phyloP scores from a whole-genome alignment of 331 rosid genomes.

The Pyrus hybrid region DNA sequence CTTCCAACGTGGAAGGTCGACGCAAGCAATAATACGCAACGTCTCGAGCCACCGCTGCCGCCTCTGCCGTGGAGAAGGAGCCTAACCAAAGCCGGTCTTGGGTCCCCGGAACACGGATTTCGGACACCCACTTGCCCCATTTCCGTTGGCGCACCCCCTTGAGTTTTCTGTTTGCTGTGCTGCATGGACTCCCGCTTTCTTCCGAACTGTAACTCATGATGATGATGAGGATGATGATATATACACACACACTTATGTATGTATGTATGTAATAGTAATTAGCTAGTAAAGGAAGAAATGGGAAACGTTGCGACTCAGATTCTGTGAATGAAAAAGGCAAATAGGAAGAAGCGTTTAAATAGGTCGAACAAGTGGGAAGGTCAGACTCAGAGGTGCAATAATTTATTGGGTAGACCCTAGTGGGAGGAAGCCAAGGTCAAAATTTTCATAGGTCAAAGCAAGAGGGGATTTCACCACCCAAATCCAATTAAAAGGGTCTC shows the following conservation, averaged over 20 bases:
- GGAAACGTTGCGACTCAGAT: neutral
- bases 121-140: constrained; percentile 97
- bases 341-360: neutral
- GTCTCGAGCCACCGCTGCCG: constrained; percentile 77
- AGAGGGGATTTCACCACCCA: too few relatives aligned
- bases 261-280: neutral
- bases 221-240: neutral
- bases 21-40: constrained; percentile 57
- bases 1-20: constrained; percentile 37
- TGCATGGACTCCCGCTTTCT: neutral
- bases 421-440: constrained; percentile 3
- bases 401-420: neutral
- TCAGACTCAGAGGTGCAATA: neutral
- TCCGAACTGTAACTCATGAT: constrained; percentile 29
- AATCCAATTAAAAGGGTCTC: too few relatives aligned
- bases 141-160: constrained; percentile 77
- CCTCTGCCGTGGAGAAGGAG: constrained; percentile 60
- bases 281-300: neutral
- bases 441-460: constrained; percentile 25
- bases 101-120: constrained; percentile 72
- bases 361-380: constrained; percentile 19
- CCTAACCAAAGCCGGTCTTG: constrained; percentile 77
- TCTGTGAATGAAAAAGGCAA: neutral
- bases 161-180: constrained; percentile 13
- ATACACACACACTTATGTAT: too few relatives aligned